Percentiles rank a stretch among this genome's conserved stretches.
phyloP scores from a whole-genome alignment of 495 filamentous ascomycete genomes.

The Aspergillus funiculosus region DNA sequence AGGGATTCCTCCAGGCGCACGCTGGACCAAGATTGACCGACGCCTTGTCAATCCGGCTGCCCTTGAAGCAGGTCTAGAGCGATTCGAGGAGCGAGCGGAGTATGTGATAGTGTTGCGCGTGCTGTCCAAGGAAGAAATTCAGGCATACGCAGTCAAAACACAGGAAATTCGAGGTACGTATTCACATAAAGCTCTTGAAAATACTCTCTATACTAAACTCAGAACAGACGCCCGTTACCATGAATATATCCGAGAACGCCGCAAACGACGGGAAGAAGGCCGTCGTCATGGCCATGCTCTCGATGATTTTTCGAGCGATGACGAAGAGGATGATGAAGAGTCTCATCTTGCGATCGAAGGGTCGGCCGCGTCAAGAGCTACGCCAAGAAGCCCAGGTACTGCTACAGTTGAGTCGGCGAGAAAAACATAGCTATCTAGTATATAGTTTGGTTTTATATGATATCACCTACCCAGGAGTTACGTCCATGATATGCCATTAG shows the following conservation, averaged over 20 bases:
- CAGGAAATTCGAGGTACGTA: conserved; percentile 65
- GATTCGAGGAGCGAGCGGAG: conserved; percentile 73
- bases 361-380: conserved; percentile 17
- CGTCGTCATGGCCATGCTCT: conserved; percentile 29
- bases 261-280: conserved; percentile 28
- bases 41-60: conserved; percentile 79
- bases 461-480: too few relatives aligned
- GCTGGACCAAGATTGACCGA: conserved; percentile 86
- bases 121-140: conserved; percentile 73
- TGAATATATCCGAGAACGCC: conserved; percentile 33
- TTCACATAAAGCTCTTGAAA: background rate
- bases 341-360: conserved; percentile 30
- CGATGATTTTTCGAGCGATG: conserved; percentile 38
- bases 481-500: too few relatives aligned
- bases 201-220: conserved; percentile 7
- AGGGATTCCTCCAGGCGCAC: conserved; percentile 68
- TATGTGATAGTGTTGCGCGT: conserved; percentile 83
- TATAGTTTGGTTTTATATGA: too few relatives aligned
- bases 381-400: conserved; percentile 1
- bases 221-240: conserved; percentile 32
- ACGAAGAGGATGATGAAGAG: conserved; percentile 32
- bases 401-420: background rate
- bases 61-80: conserved; percentile 67
- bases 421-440: background rate
- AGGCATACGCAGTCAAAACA: conserved; percentile 69